Base-by-base conservation (phyloP, 768 basidiomycete species). In the Tricholoma sp. region DNA sequence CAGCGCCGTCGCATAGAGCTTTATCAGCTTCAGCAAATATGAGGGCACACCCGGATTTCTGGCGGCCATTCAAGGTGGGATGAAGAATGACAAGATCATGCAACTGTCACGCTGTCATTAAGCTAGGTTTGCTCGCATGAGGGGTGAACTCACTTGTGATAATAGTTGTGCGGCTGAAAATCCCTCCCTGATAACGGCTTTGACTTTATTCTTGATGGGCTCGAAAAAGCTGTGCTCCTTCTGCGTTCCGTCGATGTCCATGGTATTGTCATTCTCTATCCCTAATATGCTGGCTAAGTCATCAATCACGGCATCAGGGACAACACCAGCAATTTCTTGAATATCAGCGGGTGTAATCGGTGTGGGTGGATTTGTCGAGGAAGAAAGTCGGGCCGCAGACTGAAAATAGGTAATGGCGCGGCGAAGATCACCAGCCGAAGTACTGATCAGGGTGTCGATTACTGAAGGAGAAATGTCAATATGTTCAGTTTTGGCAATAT, bases 361-460 rank as follows among this genome's bases (percentile, higher is more conserved):
- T 16, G 83, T 83, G 0, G 91, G 89, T 1, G 90, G 88, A 37
- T 68, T 72, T 10, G 85, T 85, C 1, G 89, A 88, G 5, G 84
- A 76, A 34, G 94, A 88, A 32, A 99, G 79, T 22, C 97, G 84
- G 39, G 91, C 87, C 5, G 95, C 96, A 19, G 96, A 98, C 68
- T 99, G 97, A 24, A 99, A 81, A 70, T 95, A 98, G 19, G 97
- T 99, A 69, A 99, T 98, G 21, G 96, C 89, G 54, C 97, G 92
- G 52, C 97, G 87, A 54, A 99, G 83, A 73, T 99, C 97, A 41
- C 97, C 97, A 47, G 83, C 82, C 2, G 96, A 96, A 35, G 88
- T 84, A 37, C 73, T 76, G 59, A 97, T 89, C 56, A 97, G 83
- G 1, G 88, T 74, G 39, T 83, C 72, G 55, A 96, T 78, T 27